Base-by-base conservation (phyloP, 345 rosid species). In the Salix suchowensis region DNA sequence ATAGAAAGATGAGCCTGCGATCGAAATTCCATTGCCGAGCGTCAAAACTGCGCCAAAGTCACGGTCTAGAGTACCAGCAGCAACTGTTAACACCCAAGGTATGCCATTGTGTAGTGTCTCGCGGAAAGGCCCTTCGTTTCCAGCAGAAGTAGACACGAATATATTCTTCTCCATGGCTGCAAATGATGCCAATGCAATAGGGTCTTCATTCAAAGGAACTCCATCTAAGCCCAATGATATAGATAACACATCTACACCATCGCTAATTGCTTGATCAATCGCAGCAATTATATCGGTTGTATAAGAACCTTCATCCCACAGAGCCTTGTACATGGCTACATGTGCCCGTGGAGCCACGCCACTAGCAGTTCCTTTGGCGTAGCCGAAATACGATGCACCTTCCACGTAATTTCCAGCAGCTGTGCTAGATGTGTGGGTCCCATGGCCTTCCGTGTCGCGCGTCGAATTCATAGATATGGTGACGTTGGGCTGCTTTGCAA, bases 51-150 rank as follows among this genome's bases (percentile, higher is more conserved):
- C 88, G 9, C 44, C 61, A 32, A 81, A 86, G 7, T 74, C 74
- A 12, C 88, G 83, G 80, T 86, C 88, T 12, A 82, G 8, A 5
- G 79, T 76, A 1, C 87, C 82, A 0, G 88, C 87, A 4, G 84
- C 87, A 1, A 80, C 87, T 13, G 84, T 86, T 42, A 86, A 28
- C 36, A 82, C 79, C 87, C 88, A 86, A 0, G 87, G 87, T 26
- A 61, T 82, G 10, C 88, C 87, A 26, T 86, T 86, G 52, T 84
- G 84, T 2, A 86, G 78, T 9, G 76, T 79, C 54, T 21, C 67
- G 1, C 16, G 18, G 18, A 2, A 52, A 23, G 82, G 80, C 30
- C 84, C 82, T 23, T 21, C 52, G 40, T 86, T 84, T 61, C 79
- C 87, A 0, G 81, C 71, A 5, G 84, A 76, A 5, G 80, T 71